Percentiles rank a stretch among this genome's conserved stretches.
Conservation (phyloP, 2,329 filamentous ascomycete genomes). For the Hymenoscyphus repandus region DNA sequence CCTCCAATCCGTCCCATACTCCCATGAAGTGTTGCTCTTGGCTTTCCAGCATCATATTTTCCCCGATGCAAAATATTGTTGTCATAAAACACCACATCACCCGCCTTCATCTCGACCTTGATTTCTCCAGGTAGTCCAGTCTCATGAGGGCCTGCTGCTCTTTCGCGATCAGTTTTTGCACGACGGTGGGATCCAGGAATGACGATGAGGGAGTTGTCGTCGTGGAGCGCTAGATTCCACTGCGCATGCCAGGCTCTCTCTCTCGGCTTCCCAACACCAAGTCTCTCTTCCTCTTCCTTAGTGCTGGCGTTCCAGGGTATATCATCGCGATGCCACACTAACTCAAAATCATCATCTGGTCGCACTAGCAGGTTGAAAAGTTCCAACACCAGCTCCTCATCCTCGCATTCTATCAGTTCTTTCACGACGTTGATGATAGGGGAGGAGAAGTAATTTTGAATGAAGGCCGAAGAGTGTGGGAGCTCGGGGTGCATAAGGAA, state of each 20-base stretch:
- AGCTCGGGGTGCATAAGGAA: slow-evolving; percentile 74
- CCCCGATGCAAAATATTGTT: slow-evolving; percentile 81
- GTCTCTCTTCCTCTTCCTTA: slow-evolving; percentile 60
- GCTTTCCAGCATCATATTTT: slow-evolving; percentile 52
- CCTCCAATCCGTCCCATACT: slow-evolving; percentile 59
- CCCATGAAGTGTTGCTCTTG: slow-evolving; percentile 68
- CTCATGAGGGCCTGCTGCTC: slow-evolving; percentile 61
- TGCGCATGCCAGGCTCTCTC: slow-evolving; percentile 70
- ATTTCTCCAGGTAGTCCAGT: slow-evolving; percentile 56
- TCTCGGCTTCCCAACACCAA: slow-evolving; percentile 33
- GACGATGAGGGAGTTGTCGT: slow-evolving; percentile 68
- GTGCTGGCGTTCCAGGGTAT: slow-evolving; percentile 60
- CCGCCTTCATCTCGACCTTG: slow-evolving; percentile 60
- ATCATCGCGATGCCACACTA: slow-evolving; percentile 85
- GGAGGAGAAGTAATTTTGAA: slow-evolving; percentile 65
- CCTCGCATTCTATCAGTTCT: slow-evolving; percentile 51
- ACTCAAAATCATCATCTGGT: slow-evolving; percentile 64
- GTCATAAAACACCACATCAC: slow-evolving; percentile 83
- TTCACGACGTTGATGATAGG: slow-evolving; percentile 58
- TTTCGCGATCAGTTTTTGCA: slow-evolving; percentile 64
- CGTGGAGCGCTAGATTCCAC: slow-evolving; percentile 79
- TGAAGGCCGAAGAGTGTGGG: slow-evolving; percentile 56
- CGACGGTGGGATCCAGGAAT: slow-evolving; percentile 72
- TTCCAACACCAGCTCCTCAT: slow-evolving; percentile 74
- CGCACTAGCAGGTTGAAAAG: slow-evolving; percentile 80